Evolutionary conservation across 2,329 filamentous ascomycete genomes (phyloP), one percentile per base, ranked within the genome.

Genomic region (Aphanoascus verrucosus): DNA sequence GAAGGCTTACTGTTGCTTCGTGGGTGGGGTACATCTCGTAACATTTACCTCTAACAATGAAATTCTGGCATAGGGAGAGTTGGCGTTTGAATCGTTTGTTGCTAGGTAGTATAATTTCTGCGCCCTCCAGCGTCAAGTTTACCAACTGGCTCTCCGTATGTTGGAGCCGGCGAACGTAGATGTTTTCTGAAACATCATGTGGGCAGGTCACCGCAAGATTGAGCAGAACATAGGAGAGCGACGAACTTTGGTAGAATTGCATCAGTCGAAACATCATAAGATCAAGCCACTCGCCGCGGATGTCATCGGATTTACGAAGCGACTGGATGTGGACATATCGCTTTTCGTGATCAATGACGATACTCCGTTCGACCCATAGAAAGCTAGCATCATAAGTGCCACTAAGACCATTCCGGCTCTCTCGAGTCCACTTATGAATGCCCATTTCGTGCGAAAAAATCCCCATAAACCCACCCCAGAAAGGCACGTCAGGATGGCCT

Each of bases 391-490:
- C 1, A 63, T 58, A n/a, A 61, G 59, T n/a, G 35, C 28, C 8
- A 44, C 44, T 20, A 82, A 82, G 15, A 76, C 81, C 58, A 47
- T 67, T 63, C 5, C 67, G 23, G 2, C 28, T 34, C 11, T 40
- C 38, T n/a, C 58, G 47, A 32, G 56, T 51, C 37, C 62, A 54
- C 31, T 57, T 56, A 9, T 76, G 73, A 1, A 94, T 72, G 0
- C 88, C 87, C 64, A 89, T 81, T 66, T 95, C 89, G 56, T 95
- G 94, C 0, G 86, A 88, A 49, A 88, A 78, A 62, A 85, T 94
- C 0, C 89, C 89, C 70, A 94, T 81, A 55, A 94, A 83, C 0
- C 89, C 89, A 49, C 88, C 89, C 68, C 86, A 81, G 64, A 94
- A 95, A 0, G 86, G 73, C 17, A 72, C 62, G 1, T 68, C 57